Conservation (phyloP, 176 grass and related monocot genomes). For the Carex pumila region DNA sequence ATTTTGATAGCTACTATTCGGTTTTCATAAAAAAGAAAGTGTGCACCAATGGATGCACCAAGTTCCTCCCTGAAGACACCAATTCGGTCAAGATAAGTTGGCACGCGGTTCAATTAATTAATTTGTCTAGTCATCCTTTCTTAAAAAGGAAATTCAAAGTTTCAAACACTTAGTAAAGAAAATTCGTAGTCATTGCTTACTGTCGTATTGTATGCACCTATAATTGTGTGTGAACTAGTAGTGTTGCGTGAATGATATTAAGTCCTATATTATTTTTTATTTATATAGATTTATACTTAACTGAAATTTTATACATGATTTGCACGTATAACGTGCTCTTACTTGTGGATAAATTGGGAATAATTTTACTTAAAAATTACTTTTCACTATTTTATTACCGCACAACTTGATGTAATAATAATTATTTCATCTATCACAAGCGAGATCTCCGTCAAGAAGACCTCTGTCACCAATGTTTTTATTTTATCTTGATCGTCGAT, state of each 20-base stretch:
- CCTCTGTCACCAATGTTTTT: no score
- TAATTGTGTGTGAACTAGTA: background rate
- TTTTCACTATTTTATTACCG: background rate
- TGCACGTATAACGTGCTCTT: no score
- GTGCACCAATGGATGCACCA: no score
- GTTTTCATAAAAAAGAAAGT: no score
- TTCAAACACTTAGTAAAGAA: background rate
- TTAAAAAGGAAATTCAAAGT: background rate
- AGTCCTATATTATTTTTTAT: background rate
- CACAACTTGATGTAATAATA: background rate
- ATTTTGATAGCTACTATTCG: no score
- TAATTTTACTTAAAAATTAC: no score
- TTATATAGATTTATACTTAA: background rate
- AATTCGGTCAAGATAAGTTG: background rate
- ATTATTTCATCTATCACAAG: no score
- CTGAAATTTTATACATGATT: background rate
- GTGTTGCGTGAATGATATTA: background rate
- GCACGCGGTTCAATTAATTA: background rate
- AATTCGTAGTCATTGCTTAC: no score
- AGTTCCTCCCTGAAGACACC: no score
- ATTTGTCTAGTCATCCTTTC: background rate
- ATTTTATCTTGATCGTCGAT: no score
- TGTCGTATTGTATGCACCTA: background rate
- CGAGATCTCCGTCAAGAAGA: no score
- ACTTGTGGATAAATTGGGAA: no score